Conservation (phyloP, 768 basidiomycete genomes). For the Calocybe gangraenosa region DNA sequence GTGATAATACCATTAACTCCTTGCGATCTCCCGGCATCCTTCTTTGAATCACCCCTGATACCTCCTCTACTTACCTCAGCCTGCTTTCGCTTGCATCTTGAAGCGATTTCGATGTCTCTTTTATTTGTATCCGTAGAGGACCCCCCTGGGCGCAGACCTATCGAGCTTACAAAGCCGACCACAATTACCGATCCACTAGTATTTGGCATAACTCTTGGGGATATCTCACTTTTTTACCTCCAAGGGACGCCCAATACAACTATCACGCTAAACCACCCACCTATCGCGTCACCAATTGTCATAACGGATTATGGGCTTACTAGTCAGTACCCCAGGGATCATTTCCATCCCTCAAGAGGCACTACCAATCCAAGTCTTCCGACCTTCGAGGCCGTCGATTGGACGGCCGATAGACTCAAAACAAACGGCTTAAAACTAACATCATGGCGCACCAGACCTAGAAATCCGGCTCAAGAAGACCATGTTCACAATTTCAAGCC, state of each 20-base stretch:
- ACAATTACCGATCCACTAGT: background rate
- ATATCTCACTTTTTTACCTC: constrained; percentile 59
- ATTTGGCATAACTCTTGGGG: constrained; percentile 21
- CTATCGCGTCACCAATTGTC: constrained; percentile 59
- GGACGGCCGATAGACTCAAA: constrained; percentile 45
- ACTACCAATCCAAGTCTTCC: constrained; percentile 36
- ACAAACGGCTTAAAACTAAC: constrained; percentile 50
- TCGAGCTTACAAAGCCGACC: background rate
- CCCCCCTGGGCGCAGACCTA: background rate
- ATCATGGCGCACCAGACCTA: constrained; percentile 51
- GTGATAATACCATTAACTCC: constrained; percentile 44
- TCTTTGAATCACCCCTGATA: constrained; percentile 56
- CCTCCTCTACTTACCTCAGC: constrained; percentile 47
- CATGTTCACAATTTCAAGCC: background rate
- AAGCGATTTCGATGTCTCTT: constrained; percentile 29
- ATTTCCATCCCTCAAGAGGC: constrained; percentile 35
- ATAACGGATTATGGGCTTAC: constrained; percentile 69
- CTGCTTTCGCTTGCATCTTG: constrained; percentile 53
- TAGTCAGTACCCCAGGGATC: constrained; percentile 46
- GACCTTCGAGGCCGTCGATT: constrained; percentile 55
- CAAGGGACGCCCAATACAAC: constrained; percentile 13
- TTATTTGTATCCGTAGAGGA: constrained; percentile 16
- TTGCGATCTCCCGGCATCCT: constrained; percentile 23
- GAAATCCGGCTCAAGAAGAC: constrained; percentile 5
- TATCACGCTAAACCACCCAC: constrained; percentile 9